Conservation (phyloP, 1,284 basidiomycete species). For the Dichomitus squalens region DNA sequence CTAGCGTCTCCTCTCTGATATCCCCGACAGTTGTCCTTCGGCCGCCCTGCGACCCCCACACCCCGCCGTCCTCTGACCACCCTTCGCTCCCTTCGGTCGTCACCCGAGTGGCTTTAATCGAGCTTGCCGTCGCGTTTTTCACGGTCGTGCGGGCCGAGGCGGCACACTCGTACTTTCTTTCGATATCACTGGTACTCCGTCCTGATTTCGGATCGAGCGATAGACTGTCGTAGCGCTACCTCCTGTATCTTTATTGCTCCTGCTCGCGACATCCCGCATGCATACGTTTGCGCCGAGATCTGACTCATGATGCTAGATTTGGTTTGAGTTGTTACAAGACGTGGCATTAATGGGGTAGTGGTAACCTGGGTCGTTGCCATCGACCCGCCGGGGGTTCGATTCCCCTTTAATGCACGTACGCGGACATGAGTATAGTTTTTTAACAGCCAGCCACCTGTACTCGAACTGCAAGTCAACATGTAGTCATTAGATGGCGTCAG, state of each 20-base stretch:
- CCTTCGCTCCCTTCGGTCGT: not conserved
- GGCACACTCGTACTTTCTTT: not conserved
- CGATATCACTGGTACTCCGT: not conserved
- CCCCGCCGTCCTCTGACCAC: not conserved
- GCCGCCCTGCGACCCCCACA: not conserved
- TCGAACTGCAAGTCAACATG: too few species aligned
- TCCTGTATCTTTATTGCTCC: not conserved
- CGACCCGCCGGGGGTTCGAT: constrained; percentile 79
- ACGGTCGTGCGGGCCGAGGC: not conserved
- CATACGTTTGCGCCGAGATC: too few species aligned
- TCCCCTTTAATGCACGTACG: constrained; percentile 78
- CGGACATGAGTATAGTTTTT: too few species aligned
- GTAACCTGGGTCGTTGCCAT: constrained; percentile 34
- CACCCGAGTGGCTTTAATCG: too few species aligned
- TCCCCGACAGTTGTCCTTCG: too few species aligned
- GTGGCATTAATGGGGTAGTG: constrained; percentile 27
- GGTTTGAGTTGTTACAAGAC: not conserved
- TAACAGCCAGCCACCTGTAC: too few species aligned
- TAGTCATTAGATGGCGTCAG: too few species aligned
- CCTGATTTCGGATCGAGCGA: not conserved
- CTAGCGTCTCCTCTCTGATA: too few species aligned
- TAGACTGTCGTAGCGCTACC: constrained; percentile 3
- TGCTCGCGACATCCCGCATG: not conserved
- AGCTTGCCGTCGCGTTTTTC: not conserved
- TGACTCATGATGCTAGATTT: too few species aligned